A percentile compares a stretch with the other conserved stretches of the same genome.
These are phyloP conservation scores for Lentinus polychrous DNA, from an alignment of 1,284 basidiomycete genomes.

Conservation along the genomic window DNA sequence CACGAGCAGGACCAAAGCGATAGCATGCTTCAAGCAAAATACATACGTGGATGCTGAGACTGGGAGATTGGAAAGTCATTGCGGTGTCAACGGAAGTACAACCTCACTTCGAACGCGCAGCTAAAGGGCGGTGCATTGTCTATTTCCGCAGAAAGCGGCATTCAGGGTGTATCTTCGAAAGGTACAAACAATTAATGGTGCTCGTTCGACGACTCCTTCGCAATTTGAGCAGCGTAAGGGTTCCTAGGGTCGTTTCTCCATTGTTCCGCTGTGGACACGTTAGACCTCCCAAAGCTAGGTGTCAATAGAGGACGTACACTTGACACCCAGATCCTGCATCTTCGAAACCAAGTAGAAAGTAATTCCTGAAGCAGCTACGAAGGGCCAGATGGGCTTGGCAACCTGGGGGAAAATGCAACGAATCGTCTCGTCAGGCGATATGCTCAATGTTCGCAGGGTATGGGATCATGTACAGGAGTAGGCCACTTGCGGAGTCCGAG, in stretches of 20 bases:
- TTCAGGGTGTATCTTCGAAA: too few relatives aligned
- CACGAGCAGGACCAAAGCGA: too few relatives aligned
- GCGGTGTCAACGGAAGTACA: too few relatives aligned
- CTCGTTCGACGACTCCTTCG: constrained; percentile 34
- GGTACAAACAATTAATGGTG: constrained; percentile 13
- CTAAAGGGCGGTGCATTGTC: too few relatives aligned
- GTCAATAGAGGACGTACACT: constrained; percentile 44
- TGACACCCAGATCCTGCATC: constrained; percentile 57
- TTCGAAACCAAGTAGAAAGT: constrained; percentile 61
- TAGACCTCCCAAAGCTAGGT: constrained; percentile 5
- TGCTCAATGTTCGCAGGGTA: background rate
- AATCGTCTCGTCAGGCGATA: background rate
- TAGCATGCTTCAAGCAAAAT: too few relatives aligned
- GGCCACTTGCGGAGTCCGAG: constrained; percentile 74
- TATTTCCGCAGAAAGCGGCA: too few relatives aligned
- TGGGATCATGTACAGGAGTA: constrained; percentile 49
- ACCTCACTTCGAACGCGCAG: too few relatives aligned
- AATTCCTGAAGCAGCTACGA: constrained; percentile 55
- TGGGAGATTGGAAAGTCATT: too few relatives aligned
- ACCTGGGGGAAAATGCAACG: constrained; percentile 42
- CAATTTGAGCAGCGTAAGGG: constrained; percentile 71
- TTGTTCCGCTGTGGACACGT: constrained; percentile 41
- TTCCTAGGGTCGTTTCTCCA: constrained; percentile 72
- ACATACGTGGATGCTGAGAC: too few relatives aligned
- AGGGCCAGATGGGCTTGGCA: constrained; percentile 68